Base-by-base conservation (phyloP, 2,329 filamentous ascomycete species). In the Hortaea werneckii region DNA sequence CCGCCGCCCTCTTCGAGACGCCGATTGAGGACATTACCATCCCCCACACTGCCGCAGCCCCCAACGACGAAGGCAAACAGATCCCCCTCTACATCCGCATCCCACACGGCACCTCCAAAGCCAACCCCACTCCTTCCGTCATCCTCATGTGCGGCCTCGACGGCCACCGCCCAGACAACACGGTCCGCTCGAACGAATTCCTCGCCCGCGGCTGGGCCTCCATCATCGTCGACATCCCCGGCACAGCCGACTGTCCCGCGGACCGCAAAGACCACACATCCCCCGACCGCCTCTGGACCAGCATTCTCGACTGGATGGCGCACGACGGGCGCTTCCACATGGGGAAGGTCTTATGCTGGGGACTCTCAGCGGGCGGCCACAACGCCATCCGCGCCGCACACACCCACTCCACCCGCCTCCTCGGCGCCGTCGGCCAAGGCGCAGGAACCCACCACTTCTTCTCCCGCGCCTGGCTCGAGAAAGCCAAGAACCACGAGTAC, bases 201-300 rank as follows among this genome's bases (percentile, higher is more conserved):
- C 64, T 81, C 5, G 61, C 68, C 1, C 74, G 80, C 37, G 80
- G 80, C 3, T 85, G 80, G 80, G 80, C 71, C 1, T 68, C 67
- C 7, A 70, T 85, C 2, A 74, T 82, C 26, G 72, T 72, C 6
- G 82, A 85, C 62, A 81, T 83, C 46, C 79, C 79, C 0, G 80
- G 80, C 0, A 83, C 80, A 1, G 81, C 78, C 5, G 81, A 85
- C 59, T 83, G 76, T 48, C 81, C 81, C 0, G 78, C 80, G 0
- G 77, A 81, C 50, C 69, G 77, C 29, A 67, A 70, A 0, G 82
- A 85, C 57, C 75, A 81, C 0, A 61, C 65, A 4, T 73, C 72
- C 1, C 68, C 78, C 0, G 82, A 85, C 56, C 70, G 82, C 2
- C 63, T 84, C 35, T 82, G 78, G 74, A 72, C 72, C 29, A 79